Evolutionary conservation across 495 filamentous ascomycete genomes (phyloP).

Genomic region (Penicillium macrosclerotiorum): DNA sequence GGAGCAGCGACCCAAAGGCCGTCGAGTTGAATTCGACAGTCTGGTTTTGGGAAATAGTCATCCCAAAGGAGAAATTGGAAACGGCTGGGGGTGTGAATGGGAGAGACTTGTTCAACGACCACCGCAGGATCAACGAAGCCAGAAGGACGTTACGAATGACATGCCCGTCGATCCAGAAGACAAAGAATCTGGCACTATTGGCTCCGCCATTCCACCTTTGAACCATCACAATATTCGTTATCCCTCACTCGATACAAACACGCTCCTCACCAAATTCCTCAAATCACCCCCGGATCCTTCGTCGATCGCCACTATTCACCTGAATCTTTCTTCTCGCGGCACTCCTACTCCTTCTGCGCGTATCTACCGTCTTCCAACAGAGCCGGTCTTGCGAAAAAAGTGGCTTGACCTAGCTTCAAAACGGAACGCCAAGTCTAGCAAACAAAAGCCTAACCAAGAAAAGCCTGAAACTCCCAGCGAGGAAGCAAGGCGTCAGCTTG

Average conservation of each 20-base stretch:
- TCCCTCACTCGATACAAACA: conserved; percentile 16
- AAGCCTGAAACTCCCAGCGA: conserved; percentile 20
- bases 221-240: conserved; percentile 35
- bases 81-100: conserved; percentile 88
- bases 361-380: conserved; percentile 66
- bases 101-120: conserved; percentile 53
- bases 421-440: conserved; percentile 12
- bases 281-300: conserved; percentile 20
- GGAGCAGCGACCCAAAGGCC: conserved; percentile 79
- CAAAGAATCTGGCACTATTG: conserved; percentile 12
- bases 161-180: no score
- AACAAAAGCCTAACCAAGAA: conserved; percentile 5
- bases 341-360: conserved; percentile 61
- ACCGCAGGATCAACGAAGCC: neutral
- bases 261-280: conserved; percentile 22
- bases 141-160: conserved; percentile 1
- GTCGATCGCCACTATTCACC: conserved; percentile 54
- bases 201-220: conserved; percentile 19
- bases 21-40: conserved; percentile 70
- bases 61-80: conserved; percentile 76
- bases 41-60: conserved; percentile 71
- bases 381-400: conserved; percentile 45
- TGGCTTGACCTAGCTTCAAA: conserved; percentile 48
- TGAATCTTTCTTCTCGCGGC: conserved; percentile 59
- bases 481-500: conserved; percentile 51